phyloP scores from a whole-genome alignment of 805 yeast genomes.

The Candida sanyiensis region DNA sequence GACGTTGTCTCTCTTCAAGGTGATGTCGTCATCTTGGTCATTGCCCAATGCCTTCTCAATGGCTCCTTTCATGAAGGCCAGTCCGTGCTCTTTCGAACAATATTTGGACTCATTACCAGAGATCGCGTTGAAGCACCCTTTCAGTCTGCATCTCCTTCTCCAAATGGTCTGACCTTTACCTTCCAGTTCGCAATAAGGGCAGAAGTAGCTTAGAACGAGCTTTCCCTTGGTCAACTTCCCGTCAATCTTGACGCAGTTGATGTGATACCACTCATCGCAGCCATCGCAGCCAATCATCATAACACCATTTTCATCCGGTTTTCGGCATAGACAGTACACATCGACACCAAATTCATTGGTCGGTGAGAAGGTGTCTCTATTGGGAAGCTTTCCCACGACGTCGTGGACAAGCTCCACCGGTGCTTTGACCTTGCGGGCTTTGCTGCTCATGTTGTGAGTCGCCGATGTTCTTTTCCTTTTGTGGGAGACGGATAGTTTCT shows the following conservation, averaged over 20 bases:
- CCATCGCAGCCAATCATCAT: slow-evolving; percentile 94
- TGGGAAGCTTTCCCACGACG: slow-evolving; percentile 27
- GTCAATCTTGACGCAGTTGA: slow-evolving; percentile 63
- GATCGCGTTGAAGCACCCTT: slow-evolving; percentile 52
- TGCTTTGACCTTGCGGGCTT: not conserved
- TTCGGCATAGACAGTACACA: slow-evolving; percentile 71
- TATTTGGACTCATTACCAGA: slow-evolving; percentile 50
- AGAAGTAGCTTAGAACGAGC: slow-evolving; percentile 59
- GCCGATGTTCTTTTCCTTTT: slow-evolving; percentile 1
- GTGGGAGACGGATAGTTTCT: not conserved
- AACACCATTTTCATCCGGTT: slow-evolving; percentile 71
- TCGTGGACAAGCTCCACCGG: slow-evolving; percentile 11
- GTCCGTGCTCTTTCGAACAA: slow-evolving; percentile 71
- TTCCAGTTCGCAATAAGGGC: slow-evolving; percentile 61
- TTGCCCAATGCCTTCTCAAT: slow-evolving; percentile 5
- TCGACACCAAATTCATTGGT: slow-evolving; percentile 51
- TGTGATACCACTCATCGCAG: slow-evolving; percentile 94
- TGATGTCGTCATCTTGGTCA: not conserved
- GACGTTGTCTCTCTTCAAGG: slow-evolving; percentile 9
- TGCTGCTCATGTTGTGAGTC: not conserved
- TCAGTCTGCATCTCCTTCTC: slow-evolving; percentile 70
- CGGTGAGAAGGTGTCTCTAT: slow-evolving; percentile 21
- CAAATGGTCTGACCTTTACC: slow-evolving; percentile 48
- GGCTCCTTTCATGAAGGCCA: slow-evolving; percentile 12
- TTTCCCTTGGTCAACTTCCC: slow-evolving; percentile 41